Evolutionary conservation across 2,329 filamentous ascomycete species (phyloP).

Genomic region (Myriangium duriaei): DNA sequence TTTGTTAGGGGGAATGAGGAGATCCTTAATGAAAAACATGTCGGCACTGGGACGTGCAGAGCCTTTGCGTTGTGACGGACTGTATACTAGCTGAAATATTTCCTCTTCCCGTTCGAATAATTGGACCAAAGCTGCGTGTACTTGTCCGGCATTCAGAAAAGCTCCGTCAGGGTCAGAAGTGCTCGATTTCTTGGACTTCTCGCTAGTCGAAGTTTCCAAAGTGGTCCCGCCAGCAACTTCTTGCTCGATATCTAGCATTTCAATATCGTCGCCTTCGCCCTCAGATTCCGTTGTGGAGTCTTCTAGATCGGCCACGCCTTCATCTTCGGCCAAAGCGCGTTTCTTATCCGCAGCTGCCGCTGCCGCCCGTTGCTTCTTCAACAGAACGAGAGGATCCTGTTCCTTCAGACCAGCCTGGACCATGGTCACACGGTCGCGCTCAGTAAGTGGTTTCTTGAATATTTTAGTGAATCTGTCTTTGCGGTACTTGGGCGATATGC

Average conservation of each 20-base stretch:
- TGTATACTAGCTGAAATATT: conserved; percentile 73
- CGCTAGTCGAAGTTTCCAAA: conserved; percentile 34
- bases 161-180: conserved; percentile 42
- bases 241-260: conserved; percentile 29
- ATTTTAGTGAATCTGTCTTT: conserved; percentile 91
- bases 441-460: conserved; percentile 66
- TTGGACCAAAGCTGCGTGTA: conserved; percentile 62
- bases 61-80: conserved; percentile 53
- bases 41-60: conserved; percentile 51
- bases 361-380: conserved; percentile 36
- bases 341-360: conserved; percentile 30
- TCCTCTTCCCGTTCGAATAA: conserved; percentile 83
- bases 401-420: conserved; percentile 53
- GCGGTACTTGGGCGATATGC: conserved; percentile 69
- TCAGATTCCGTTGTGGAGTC: conserved; percentile 32
- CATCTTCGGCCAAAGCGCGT: conserved; percentile 44
- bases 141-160: conserved; percentile 73
- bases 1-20: conserved; percentile 84
- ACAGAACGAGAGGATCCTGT: conserved; percentile 56
- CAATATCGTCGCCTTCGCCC: conserved; percentile 21
- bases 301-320: conserved; percentile 57
- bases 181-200: conserved; percentile 19
- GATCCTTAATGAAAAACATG: conserved; percentile 84
- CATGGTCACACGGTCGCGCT: conserved; percentile 70
- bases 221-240: conserved; percentile 36